Base-by-base conservation (phyloP, 1,284 basidiomycete species). In the Cutaneotrichosporon cutaneum region DNA sequence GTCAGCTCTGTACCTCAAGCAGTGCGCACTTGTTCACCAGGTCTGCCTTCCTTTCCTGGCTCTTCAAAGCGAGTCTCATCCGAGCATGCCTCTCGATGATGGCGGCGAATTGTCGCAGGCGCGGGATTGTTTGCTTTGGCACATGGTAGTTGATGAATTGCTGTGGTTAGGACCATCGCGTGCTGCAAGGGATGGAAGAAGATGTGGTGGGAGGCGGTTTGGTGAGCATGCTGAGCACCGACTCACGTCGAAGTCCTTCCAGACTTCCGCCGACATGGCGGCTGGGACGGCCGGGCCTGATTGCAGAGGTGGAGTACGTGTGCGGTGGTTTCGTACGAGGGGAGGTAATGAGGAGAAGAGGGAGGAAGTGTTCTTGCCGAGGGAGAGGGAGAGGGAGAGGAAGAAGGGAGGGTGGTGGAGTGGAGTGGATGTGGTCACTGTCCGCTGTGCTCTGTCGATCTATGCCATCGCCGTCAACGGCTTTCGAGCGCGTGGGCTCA, bases 11-110 rank as follows among this genome's bases (percentile, higher is more conserved):
- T 8, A 22, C 33, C 33, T 50, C n/a, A n/a, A 3, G 42, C 8
- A 11, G 42, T n/a, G 64, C 72, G 58, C 56, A 77, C 73, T 75
- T 77, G 24, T 64, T 60, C 6, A 77, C 65, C 3, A 77, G 56
- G 21, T 74, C 71, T 4, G 66, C 66, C 61, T 78, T 79, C 47
- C 67, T 64, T 26, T 75, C 75, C 26, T 54, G 55, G 26, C 68
- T 73, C 42, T 68, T 61, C 2, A 74, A 42, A 30, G 62, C 55
- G 10, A 74, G 55, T 39, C 68, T 58, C 1, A 61, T 57, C n/a
- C 64, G 55, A 0, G 69, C 56, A 4, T 54, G 42, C 2, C n/a
- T n/a, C 33, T 66, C 51, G 36, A 75, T 65, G 18, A 54, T 58
- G 11, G 66, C 61, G 2, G 64, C 71, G 44, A 75, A 71, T n/a